These are phyloP conservation scores for Mortierella sp. DNA, from an alignment of 371 early-diverging fungal genomes.

Conservation along the genomic window DNA sequence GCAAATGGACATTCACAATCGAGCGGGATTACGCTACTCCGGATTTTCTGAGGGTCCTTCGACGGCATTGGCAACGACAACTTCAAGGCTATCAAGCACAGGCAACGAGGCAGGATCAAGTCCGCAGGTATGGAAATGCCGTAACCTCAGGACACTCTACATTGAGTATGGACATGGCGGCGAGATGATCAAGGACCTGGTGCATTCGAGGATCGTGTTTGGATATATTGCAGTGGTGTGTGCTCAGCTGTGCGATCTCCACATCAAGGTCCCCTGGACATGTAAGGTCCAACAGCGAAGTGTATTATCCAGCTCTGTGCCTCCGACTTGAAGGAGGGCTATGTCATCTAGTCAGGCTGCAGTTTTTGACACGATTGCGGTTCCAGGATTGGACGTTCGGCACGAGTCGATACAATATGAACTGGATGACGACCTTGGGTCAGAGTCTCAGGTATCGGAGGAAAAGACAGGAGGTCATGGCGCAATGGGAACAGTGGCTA, in stretches of 20 bases:
- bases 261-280: constrained; percentile 7
- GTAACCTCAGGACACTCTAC: constrained; percentile 1
- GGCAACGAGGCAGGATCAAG: not conserved
- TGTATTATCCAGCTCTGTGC: not conserved
- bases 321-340: constrained; percentile 1
- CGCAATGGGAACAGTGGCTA: not conserved
- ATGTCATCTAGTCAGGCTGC: not conserved
- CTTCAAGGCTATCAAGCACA: not conserved
- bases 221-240: not conserved
- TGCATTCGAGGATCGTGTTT: constrained; percentile 5
- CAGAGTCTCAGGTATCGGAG: not conserved
- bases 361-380: not conserved
- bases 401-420: not conserved
- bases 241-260: constrained; percentile 1
- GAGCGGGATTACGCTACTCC: constrained; percentile 11
- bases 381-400: constrained; percentile 12
- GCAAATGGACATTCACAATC: not conserved
- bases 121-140: not conserved
- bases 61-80: not conserved
- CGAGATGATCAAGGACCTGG: not conserved
- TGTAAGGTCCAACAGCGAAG: constrained; percentile 1
- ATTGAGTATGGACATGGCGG: constrained; percentile 10
- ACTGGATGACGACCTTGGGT: not conserved
- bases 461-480: constrained; percentile 6
- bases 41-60: not conserved